Conservation (phyloP, 495 filamentous ascomycete species). For the Aspergillus bertholletiae region DNA sequence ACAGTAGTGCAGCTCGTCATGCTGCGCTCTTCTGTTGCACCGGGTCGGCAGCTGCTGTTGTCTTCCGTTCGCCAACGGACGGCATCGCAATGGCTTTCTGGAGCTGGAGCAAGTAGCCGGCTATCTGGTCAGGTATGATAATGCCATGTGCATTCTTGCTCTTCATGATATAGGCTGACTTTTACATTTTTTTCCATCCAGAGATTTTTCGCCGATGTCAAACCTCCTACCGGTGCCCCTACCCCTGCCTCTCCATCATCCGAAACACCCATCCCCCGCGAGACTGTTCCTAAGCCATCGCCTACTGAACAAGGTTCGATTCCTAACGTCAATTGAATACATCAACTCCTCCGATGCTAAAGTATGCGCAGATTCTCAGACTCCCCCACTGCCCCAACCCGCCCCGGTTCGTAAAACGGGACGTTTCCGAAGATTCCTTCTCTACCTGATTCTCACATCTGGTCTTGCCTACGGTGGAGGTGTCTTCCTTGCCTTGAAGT, state of each 20-base stretch:
- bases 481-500: constrained; percentile 85
- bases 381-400: constrained; percentile 35
- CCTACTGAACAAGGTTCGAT: constrained; percentile 44
- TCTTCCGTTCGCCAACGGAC: constrained; percentile 41
- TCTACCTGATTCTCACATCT: constrained; percentile 68
- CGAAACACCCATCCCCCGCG: constrained; percentile 53
- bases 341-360: constrained; percentile 12
- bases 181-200: constrained; percentile 7
- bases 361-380: constrained; percentile 19
- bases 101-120: constrained; percentile 40
- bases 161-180: not conserved
- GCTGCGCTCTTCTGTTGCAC: constrained; percentile 48
- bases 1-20: constrained; percentile 46
- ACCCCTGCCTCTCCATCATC: constrained; percentile 46
- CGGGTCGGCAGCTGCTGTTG: constrained; percentile 43
- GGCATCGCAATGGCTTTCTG: constrained; percentile 44
- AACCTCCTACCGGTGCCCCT: constrained; percentile 28
- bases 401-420: constrained; percentile 62
- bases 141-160: constrained; percentile 7
- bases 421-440: constrained; percentile 71
- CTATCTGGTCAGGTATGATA: constrained; percentile 42
- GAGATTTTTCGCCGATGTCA: constrained; percentile 46
- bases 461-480: constrained; percentile 80
- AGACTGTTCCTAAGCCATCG: constrained; percentile 58
- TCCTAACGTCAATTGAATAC: constrained; percentile 18